Evolutionary conservation across 1,284 basidiomycete species (phyloP), one percentile per base, ranked within the genome.

Genomic region (Cryptococcus amylolentus): DNA sequence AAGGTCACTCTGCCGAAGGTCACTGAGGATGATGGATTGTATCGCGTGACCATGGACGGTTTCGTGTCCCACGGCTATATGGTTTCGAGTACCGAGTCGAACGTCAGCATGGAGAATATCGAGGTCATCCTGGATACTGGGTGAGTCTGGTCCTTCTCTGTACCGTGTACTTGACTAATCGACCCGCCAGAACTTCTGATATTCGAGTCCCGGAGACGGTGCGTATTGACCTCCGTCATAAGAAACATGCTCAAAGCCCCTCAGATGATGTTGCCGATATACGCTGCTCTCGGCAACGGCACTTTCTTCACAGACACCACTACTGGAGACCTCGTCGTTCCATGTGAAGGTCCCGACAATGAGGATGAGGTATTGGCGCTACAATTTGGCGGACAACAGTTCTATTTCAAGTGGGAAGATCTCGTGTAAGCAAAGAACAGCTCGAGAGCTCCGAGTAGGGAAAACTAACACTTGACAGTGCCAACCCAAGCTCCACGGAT

Each of bases 81-180:
- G 28, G 41, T 55, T 5, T 26, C n/a, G 18, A 43, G 48, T 38
- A 27, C 37, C 7, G 37, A 38, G 5, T 14, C 28, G 10, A 35
- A 20, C 14, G 38, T 48, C n/a, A 43, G 31, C 1, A 54, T 56
- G 53, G 42, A 51, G 42, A 51, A 54, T 16, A 31, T 57, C 6
- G 49, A 54, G 3, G 58, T 57, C n/a, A 51, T 57, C 52, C 41
- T 57, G n/a, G 58, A 60, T 50, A 60, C 58, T 10, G 55, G 58
- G 58, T 57, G 39, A 39, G 58, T 42, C 8, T 26, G 10, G 41
- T 42, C 13, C n/a, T 42, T 10, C 9, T 42, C 16, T 8, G 26
- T 46, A 13, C 2, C 28, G 8, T 16, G 14, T 5, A 20, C n/a
- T 14, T 16, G 10, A 16, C 47, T 50, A 12, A 45, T 43, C 26